Evolutionary conservation across 306 rosid species (phyloP), one percentile per base, ranked within the genome.

Genomic region (Quercus alba): DNA sequence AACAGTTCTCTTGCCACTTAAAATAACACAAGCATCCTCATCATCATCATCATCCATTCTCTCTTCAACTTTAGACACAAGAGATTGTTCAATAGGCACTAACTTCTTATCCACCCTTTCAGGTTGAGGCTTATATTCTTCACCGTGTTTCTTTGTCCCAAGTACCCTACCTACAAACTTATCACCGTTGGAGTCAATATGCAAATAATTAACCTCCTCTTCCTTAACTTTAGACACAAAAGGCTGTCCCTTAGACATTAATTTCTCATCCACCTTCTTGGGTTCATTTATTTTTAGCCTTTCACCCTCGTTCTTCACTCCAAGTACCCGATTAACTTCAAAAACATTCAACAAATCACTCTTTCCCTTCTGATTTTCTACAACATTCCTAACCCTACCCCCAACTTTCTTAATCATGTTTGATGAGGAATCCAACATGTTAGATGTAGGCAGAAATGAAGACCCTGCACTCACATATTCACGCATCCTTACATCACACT

Each of bases 401-500:
- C 49, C 57, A 57, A 25, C 75, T 35, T 64, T 52, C 77, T 77
- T 83, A 73, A 55, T 67, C 49, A 52, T 81, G 10, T 38, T 38
- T 38, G 3, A 38, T 38, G 46, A 38, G 46, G 46, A 38, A 38
- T 38, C 46, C 46, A 7, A 38, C 11, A 38, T 38, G 46, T 38
- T 11, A 38, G 46, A 38, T 38, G 46, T 38, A 38, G 46, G 46
- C 46, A 7, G 11, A 38, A 38, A 38, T 38, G 46, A 38, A 38
- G 46, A 38, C 46, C 46, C 11, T 38, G 46, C 46, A 7, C 46
- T 38, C 46, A 7, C 11, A 38, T 7, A 38, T 38, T 38, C 46
- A 38, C 0, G 46, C 46, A 38, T 38, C 46, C 81, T 86, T 78
- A 94, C 97, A 12, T 94, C 92, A 54, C 93, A 86, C 78, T 94